Evolutionary conservation across 345 rosid genomes (phyloP), one percentile per base, ranked within the genome.

Genomic region (Hypericum androsaemum): DNA sequence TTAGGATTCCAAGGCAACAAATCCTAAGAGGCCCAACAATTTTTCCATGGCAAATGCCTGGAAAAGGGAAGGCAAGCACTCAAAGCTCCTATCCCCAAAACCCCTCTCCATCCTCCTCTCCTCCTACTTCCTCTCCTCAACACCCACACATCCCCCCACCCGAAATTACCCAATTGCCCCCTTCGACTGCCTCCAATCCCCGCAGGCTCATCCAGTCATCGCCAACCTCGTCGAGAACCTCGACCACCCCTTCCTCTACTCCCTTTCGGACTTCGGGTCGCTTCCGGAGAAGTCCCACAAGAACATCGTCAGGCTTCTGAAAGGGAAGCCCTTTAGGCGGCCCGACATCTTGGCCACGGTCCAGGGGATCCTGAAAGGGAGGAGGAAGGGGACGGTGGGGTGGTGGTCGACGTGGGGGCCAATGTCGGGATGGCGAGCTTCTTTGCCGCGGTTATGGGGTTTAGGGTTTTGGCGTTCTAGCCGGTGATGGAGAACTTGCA

Each of bases 391-490:
- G 42, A 68, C 60, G 59, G 75, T 51, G 95, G 94, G 49, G 39
- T 77, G 42, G 77, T 92, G n/a, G 74, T 92, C 43, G 98, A 92
- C 72, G 97, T 92, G 3, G 98, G 98, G 3, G 96, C 98, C 45
- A 92, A 92, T 69, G 95, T 92, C 6, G 98, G 98, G 3, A 88
- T 92, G 97, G 97, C 97, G n/a, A 85, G 86, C 65, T 88, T 92
- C 36, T 89, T 95, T 0, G 95, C 98, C 0, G 81, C 98, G 0
- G 95, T 80, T 7, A 83, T 92, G 98, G 98, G 97, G 41, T 88
- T 83, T 56, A 83, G 53, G 60, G 98, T 88, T 8, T 61, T 85
- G 60, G 83, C 95, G 12, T 85, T 92, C 53, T 96, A 92, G 68
- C 95, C 97, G 22, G 95, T 92, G 51, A 66, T 81, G 17, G 98